Percentiles rank a stretch among this genome's conserved stretches.
phyloP scores from a whole-genome alignment of 306 rosid species.

The Biancaea sappan region DNA sequence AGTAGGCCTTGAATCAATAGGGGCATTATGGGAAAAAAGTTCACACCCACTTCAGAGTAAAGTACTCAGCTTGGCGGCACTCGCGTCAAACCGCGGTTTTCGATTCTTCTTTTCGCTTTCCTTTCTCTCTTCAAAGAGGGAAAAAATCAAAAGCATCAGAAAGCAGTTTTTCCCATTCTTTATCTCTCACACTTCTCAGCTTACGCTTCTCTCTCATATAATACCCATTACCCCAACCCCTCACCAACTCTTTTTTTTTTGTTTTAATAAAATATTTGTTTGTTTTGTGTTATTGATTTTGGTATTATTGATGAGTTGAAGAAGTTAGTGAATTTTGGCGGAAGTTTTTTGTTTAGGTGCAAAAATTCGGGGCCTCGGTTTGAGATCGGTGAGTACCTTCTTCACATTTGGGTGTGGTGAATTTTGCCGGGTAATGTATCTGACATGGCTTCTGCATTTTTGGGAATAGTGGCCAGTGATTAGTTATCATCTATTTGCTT shows the following conservation, averaged over 20 bases:
- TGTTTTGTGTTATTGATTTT: background rate
- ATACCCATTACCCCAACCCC: conserved; percentile 1
- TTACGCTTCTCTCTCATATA: background rate
- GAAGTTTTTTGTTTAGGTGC: background rate
- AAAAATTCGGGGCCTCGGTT: conserved; percentile 33
- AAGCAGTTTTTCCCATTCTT: background rate
- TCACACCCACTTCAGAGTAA: background rate
- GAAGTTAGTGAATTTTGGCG: background rate
- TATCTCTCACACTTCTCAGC: background rate
- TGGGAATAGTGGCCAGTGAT: background rate
- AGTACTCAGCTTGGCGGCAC: conserved; percentile 25
- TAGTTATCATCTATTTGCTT: background rate
- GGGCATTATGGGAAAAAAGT: background rate
- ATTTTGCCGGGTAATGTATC: background rate
- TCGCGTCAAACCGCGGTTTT: conserved; percentile 41
- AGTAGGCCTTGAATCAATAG: no score
- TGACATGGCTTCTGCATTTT: background rate
- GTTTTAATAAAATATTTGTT: no score
- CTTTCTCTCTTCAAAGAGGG: background rate
- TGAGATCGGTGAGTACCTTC: conserved; percentile 42
- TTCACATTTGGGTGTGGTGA: background rate
- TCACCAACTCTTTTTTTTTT: background rate
- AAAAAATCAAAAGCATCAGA: conserved; percentile 10
- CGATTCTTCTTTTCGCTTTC: conserved; percentile 7
- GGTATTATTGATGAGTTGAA: background rate